A percentile compares a stretch with the other conserved stretches of the same genome.
These are phyloP conservation scores for Paxillus rubicundulus DNA, from an alignment of 768 basidiomycete species.

Conservation along the genomic window DNA sequence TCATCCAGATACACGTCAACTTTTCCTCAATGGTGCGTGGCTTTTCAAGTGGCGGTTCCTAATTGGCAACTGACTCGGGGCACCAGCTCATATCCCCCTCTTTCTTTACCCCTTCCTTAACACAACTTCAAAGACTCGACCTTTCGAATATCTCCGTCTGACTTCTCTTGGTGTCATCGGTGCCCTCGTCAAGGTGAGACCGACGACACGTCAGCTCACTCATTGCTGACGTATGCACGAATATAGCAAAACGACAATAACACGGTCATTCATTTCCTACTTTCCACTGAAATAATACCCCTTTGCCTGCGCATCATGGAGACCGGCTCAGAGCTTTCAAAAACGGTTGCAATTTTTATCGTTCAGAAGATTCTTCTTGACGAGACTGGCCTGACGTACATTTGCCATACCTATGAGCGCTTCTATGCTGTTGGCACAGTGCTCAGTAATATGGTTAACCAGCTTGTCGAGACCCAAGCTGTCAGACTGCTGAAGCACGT, in stretches of 20 bases:
- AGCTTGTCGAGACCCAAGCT: conserved; percentile 96
- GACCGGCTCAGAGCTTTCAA: conserved; percentile 96
- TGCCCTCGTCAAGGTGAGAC: conserved; percentile 88
- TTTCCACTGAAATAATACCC: conserved; percentile 99
- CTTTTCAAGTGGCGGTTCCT: neutral
- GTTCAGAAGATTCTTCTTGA: conserved; percentile 98
- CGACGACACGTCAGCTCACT: neutral
- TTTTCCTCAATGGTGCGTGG: conserved; percentile 84
- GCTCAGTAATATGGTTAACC: conserved; percentile 97
- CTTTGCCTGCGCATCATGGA: conserved; percentile 99
- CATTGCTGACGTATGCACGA: conserved; percentile 11
- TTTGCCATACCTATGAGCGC: conserved; percentile 99
- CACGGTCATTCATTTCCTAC: conserved; percentile 97
- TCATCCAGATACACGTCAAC: conserved; percentile 91
- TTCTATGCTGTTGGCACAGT: conserved; percentile 99
- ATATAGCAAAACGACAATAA: conserved; percentile 97
- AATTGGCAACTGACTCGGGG: neutral
- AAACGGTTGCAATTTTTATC: conserved; percentile 99
- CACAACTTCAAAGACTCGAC: conserved; percentile 98
- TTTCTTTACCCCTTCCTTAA: conserved; percentile 97
- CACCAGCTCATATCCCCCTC: conserved; percentile 91
- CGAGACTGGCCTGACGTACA: conserved; percentile 96
- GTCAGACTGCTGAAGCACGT: conserved; percentile 96
- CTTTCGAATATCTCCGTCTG: conserved; percentile 98
- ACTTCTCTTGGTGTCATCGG: conserved; percentile 99